Evolutionary conservation across 2,329 filamentous ascomycete genomes (phyloP), one percentile per base, ranked within the genome.

Genomic region (Fusarium decemcellulare): DNA sequence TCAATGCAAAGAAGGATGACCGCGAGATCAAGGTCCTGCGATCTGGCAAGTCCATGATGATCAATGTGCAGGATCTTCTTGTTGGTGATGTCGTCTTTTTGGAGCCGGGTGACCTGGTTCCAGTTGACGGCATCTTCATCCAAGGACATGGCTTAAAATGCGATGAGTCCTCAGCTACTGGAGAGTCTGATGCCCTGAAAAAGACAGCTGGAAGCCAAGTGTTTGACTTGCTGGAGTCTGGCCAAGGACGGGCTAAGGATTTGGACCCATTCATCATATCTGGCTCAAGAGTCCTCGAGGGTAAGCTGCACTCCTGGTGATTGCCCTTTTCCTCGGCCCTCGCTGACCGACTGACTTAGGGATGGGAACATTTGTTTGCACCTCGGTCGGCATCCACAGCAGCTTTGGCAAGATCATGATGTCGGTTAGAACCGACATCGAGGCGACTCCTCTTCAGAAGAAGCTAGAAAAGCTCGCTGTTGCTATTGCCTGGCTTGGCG

Each of bases 41-140:
- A 11, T 91, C 89, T 1, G 90, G 90, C 18, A 90, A 87, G 74
- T 86, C 86, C 0, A 77, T 84, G 29, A 84, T 89, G 78, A 83
- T 93, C 14, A 89, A 88, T 0, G 85, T 92, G 3, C 88, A 88
- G 68, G 89, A 92, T 63, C 82, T 93, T 43, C 84, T 91, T 44
- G 90, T 91, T 9, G 91, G 91, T 37, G 91, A 93, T 74, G 84
- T 93, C 2, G 81, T 93, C 48, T 34, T 37, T 4, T 32, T 51
- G 23, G 48, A 51, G 8, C 48, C 48, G 2, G 48, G 48, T 5
- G 48, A 86, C 91, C 32, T 51, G 10, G 48, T 51, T 1, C 48
- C 48, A 1, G 48, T 51, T 1, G 48, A 51, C 2, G 48, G 32
- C n/a, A 9, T 37, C 15, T 51, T 51, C 36, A 2, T 51, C 23